These are phyloP conservation scores for Backusella sp. DNA, from an alignment of 192 early-diverging fungal genomes.

Conservation along the genomic window DNA sequence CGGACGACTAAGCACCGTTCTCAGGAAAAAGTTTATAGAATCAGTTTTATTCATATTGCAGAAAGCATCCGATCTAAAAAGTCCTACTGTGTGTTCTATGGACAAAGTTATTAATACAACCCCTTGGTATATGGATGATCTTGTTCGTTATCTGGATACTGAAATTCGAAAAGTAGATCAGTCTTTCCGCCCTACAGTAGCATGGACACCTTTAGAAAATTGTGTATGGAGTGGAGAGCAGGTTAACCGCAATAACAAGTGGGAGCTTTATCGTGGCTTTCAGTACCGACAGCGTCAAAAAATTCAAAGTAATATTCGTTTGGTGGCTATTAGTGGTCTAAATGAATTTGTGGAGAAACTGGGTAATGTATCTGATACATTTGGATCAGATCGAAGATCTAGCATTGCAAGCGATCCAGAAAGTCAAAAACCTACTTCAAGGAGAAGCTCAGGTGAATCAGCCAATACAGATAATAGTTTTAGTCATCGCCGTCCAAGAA, in stretches of 20 bases:
- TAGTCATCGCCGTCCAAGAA: neutral
- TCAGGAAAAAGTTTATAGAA: slow-evolving; percentile 46
- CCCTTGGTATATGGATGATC: slow-evolving; percentile 53
- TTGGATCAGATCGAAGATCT: slow-evolving; percentile 26
- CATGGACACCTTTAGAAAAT: slow-evolving; percentile 17
- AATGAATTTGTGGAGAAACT: slow-evolving; percentile 45
- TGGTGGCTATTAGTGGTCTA: slow-evolving; percentile 49
- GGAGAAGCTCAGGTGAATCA: slow-evolving; percentile 17
- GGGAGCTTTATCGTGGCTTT: slow-evolving; percentile 19
- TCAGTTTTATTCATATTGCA: slow-evolving; percentile 42
- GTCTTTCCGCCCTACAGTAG: slow-evolving; percentile 14
- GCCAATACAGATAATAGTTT: neutral
- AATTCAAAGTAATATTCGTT: slow-evolving; percentile 31
- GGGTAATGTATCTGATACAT: slow-evolving; percentile 29
- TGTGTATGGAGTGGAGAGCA: neutral
- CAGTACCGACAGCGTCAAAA: slow-evolving; percentile 5
- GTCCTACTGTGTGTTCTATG: slow-evolving; percentile 45
- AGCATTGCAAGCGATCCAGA: slow-evolving; percentile 41
- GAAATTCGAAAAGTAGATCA: slow-evolving; percentile 26
- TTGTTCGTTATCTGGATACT: slow-evolving; percentile 42
- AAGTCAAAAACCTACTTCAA: slow-evolving; percentile 9
- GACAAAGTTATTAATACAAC: slow-evolving; percentile 37
- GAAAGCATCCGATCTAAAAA: slow-evolving; percentile 42
- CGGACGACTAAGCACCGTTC: neutral
- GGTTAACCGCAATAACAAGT: neutral